Evolutionary conservation across 306 rosid species (phyloP).

Genomic region (Rubus idaeus): DNA sequence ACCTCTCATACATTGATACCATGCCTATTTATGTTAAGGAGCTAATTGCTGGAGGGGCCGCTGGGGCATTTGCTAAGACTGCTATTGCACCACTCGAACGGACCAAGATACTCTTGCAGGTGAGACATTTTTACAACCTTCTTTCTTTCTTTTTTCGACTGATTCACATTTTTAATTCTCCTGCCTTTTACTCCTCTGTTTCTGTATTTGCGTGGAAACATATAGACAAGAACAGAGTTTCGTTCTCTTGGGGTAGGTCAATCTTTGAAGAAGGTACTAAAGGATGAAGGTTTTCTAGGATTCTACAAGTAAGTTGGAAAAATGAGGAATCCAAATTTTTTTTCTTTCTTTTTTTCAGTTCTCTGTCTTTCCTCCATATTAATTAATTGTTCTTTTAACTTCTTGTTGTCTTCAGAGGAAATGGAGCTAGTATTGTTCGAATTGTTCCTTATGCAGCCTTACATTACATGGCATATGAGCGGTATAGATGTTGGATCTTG

Average conservation of each 20-base stretch:
- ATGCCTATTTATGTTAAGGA: slow-evolving; percentile 83
- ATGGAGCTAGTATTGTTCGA: slow-evolving; percentile 90
- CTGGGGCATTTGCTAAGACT: slow-evolving; percentile 86
- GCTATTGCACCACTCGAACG: slow-evolving; percentile 93
- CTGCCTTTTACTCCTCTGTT: neutral
- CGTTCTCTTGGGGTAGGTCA: slow-evolving; percentile 71
- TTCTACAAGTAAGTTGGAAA: slow-evolving; percentile 70
- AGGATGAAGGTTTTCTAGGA: slow-evolving; percentile 79
- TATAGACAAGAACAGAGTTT: slow-evolving; percentile 80
- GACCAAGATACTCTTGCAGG: slow-evolving; percentile 96
- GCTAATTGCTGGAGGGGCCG: slow-evolving; percentile 85
- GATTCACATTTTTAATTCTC: neutral
- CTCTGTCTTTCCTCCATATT: neutral
- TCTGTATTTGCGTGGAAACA: slow-evolving; percentile 7
- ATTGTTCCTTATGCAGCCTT: slow-evolving; percentile 94
- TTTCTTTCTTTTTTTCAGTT: neutral
- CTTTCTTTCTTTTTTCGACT: slow-evolving; percentile 3
- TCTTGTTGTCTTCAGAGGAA: slow-evolving; percentile 61
- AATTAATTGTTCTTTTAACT: neutral
- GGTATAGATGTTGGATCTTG: slow-evolving; percentile 84
- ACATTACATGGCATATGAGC: slow-evolving; percentile 96
- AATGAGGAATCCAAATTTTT: neutral
- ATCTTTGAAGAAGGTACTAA: slow-evolving; percentile 64
- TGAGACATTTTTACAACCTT: slow-evolving; percentile 19
- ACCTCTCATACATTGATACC: slow-evolving; percentile 47